Base-by-base conservation (phyloP, 2,329 filamentous ascomycete genomes). In the Cladosporium sp. region DNA sequence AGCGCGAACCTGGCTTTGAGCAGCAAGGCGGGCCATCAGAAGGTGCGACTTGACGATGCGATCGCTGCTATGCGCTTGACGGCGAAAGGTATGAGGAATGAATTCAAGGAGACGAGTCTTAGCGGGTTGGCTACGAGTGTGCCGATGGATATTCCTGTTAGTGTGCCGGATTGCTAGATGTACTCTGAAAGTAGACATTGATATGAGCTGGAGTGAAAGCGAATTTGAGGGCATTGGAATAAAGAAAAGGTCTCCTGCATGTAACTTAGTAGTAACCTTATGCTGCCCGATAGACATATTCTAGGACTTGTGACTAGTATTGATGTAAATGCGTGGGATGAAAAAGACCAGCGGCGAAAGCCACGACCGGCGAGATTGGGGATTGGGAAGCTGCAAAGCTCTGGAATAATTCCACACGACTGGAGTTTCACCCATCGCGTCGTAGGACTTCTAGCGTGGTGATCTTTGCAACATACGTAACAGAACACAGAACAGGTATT, bases 31-130 rank as follows among this genome's bases (percentile, higher is more conserved):
- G 80, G 81, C 5, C 82, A 78, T 4, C 81, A 82, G 62, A 83
- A 83, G 73, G 82, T 84, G 14, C 76, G 82, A 30, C 77, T 84
- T 4, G 82, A 84, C 65, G 82, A 84, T 65, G 82, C 82, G 6
- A 84, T 84, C 61, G 78, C 80, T 5, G 82, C 82, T 7, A 84
- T 84, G 82, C 76, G 82, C 0, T 68, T 84, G 15, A 84, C 82
- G 0, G 82, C 82, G 3, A 78, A 82, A 73, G 82, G 82, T 0
- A 84, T 84, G 82, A 75, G 82, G 36, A 84, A 84, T 41, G 82
- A 84, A 74, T 84, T 84, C 72, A 84, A 84, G 76, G 82, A 84
- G 74, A 84, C 82, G 3, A 84, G 82, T 67, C 71, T 84, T 30
- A 84, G 82, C 58, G 82, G 82, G 2, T 68, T 84, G 66, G 82